These are phyloP conservation scores for Ascoidea tarda DNA, from an alignment of 805 yeast genomes.

Conservation along the genomic window DNA sequence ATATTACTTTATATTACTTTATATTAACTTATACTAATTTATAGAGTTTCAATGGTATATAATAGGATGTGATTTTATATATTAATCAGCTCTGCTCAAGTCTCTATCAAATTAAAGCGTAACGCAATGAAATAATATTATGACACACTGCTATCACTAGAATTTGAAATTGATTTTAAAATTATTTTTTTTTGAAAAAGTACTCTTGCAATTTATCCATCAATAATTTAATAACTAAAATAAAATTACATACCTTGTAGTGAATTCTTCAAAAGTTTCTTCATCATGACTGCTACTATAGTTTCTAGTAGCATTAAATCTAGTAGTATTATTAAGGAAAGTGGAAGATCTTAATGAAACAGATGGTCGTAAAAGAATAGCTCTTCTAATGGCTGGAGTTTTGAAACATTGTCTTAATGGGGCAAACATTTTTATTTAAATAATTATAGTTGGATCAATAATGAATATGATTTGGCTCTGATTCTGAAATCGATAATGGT, in stretches of 20 bases:
- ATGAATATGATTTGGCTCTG: too few relatives aligned
- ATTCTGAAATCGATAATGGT: too few relatives aligned
- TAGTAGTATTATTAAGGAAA: not conserved
- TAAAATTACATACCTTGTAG: constrained; percentile 42
- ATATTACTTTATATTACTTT: not conserved
- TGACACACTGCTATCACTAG: not conserved
- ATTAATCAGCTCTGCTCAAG: too few relatives aligned
- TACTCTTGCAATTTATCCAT: not conserved
- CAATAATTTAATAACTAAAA: not conserved
- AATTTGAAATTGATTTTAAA: not conserved
- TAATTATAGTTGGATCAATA: too few relatives aligned
- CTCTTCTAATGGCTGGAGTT: constrained; percentile 12
- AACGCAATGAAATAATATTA: too few relatives aligned
- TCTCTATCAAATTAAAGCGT: too few relatives aligned
- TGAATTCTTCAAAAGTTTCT: constrained; percentile 92
- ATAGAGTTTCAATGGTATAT: too few relatives aligned
- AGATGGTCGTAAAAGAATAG: constrained; percentile 4
- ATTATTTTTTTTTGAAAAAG: not conserved
- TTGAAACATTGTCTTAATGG: constrained; percentile 6
- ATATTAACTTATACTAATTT: too few relatives aligned
- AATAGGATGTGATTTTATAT: too few relatives aligned
- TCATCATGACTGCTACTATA: constrained; percentile 76
- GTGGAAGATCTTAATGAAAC: not conserved
- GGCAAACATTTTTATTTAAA: not conserved
- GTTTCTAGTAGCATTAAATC: constrained; percentile 30